Base-by-base conservation (phyloP, 345 rosid species). In the Hypericum perforatum region DNA sequence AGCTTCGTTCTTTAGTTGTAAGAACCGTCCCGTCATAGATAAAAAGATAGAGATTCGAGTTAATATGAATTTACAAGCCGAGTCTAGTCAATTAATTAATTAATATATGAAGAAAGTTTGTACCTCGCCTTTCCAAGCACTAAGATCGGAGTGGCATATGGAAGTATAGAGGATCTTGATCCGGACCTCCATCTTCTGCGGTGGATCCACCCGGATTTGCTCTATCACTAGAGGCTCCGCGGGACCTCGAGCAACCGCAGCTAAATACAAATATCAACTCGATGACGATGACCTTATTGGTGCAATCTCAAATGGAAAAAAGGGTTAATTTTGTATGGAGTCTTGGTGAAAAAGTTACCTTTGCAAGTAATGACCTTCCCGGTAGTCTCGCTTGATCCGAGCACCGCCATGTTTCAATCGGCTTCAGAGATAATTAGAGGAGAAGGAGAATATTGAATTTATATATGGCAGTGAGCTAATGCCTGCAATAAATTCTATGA, bases 141-240 rank as follows among this genome's bases (percentile, higher is more conserved):
- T 74, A 36, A 85, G 72, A 66, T 85, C 89, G 16, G 85, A 76
- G 52, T 85, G 94, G 47, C 94, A 85, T 39, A 85, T 50, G 6
- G 86, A 85, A 8, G 86, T 65, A 61, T 64, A 82, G 55, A 79
- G 81, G 48, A 82, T 66, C 58, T 67, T 71, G 49, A 85, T 53
- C 7, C 94, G 72, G 43, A 85, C 80, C 74, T 85, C 94, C 82
- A 73, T 59, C 47, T 67, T 56, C 53, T 74, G 66, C 0, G 85
- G 89, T 22, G 89, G 94, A 53, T 80, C 79, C 1, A 85, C 94
- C 14, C 52, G 73, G 62, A 82, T 66, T 36, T 74, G 74, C 66
- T 82, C 81, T 6, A 85, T 53, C 0, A 72, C 72, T 44, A 85
- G 70, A 2, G 84, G 77, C 49, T 76, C 70, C 11, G 66, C 66